These are phyloP conservation scores for Xylaria castorea DNA, from an alignment of 495 filamentous ascomycete genomes.

Conservation along the genomic window DNA sequence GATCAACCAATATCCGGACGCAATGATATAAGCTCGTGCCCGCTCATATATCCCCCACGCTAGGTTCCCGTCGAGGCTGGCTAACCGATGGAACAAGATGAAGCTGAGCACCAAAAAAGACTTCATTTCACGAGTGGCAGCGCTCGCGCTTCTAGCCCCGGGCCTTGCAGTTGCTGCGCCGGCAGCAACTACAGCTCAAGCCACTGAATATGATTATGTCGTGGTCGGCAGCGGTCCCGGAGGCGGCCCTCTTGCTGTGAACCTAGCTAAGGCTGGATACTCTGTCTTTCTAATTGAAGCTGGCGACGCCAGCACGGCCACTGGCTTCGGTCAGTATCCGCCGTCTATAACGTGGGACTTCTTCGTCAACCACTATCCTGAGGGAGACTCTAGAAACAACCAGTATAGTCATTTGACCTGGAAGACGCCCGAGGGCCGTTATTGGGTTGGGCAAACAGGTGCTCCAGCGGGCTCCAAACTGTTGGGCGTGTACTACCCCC, in stretches of 20 bases:
- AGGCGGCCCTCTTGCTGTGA: constrained; percentile 62
- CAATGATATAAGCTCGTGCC: constrained; percentile 14
- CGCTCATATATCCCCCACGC: neutral
- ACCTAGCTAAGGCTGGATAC: constrained; percentile 63
- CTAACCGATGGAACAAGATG: constrained; percentile 6
- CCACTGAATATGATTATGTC: constrained; percentile 46
- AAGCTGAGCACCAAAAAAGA: constrained; percentile 4
- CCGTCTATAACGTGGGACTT: constrained; percentile 49
- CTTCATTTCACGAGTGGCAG: constrained; percentile 8
- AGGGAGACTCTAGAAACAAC: constrained; percentile 39
- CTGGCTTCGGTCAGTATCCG: constrained; percentile 40
- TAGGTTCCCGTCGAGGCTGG: neutral
- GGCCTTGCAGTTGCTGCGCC: constrained; percentile 4
- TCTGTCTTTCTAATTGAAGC: constrained; percentile 65
- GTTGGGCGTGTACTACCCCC: constrained; percentile 46
- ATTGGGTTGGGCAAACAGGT: constrained; percentile 45
- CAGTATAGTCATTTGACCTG: constrained; percentile 47
- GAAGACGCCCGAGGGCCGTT: constrained; percentile 41
- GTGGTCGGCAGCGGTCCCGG: constrained; percentile 57
- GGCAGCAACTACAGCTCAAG: constrained; percentile 12
- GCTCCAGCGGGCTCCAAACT: constrained; percentile 41
- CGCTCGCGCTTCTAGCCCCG: constrained; percentile 11
- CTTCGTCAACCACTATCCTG: constrained; percentile 47
- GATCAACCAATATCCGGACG: neutral
- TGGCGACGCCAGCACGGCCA: constrained; percentile 54